Evolutionary conservation across 192 early-diverging fungal species (phyloP).

Genomic region (Umbelopsis ramanniana): DNA sequence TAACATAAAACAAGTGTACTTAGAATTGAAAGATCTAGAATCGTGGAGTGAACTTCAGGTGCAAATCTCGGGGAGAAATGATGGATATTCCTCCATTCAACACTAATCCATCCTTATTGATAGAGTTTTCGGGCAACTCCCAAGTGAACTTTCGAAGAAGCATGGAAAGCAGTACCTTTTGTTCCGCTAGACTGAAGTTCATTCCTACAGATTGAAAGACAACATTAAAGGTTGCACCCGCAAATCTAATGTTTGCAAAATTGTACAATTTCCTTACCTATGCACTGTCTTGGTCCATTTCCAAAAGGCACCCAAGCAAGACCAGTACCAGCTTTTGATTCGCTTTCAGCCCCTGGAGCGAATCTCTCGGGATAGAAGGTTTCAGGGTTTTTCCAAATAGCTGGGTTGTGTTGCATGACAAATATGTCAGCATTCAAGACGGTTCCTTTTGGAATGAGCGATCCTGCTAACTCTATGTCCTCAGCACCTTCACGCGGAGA

Average conservation of each 20-base stretch:
- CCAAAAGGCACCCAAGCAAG: conserved; percentile 60
- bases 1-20: no score
- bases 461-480: conserved; percentile 18
- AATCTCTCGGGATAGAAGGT: conserved; percentile 21
- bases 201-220: conserved; percentile 38
- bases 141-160: conserved; percentile 14
- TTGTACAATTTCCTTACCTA: neutral
- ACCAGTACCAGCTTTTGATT: conserved; percentile 37
- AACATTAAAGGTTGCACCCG: neutral
- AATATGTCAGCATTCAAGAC: neutral
- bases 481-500: neutral
- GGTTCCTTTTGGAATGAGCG: conserved; percentile 25
- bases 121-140: conserved; percentile 9
- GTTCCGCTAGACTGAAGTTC: conserved; percentile 65
- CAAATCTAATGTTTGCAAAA: neutral
- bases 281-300: conserved; percentile 55
- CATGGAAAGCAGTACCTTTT: conserved; percentile 58
- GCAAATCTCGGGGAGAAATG: neutral
- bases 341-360: conserved; percentile 25
- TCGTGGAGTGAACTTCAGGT: neutral
- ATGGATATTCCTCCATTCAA: neutral
- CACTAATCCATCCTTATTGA: conserved; percentile 16
- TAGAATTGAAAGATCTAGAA: neutral
- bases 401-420: conserved; percentile 16
- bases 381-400: conserved; percentile 16